Evolutionary conservation across 2,329 filamentous ascomycete genomes (phyloP).

Genomic region (Amylocarpus encephaloides): DNA sequence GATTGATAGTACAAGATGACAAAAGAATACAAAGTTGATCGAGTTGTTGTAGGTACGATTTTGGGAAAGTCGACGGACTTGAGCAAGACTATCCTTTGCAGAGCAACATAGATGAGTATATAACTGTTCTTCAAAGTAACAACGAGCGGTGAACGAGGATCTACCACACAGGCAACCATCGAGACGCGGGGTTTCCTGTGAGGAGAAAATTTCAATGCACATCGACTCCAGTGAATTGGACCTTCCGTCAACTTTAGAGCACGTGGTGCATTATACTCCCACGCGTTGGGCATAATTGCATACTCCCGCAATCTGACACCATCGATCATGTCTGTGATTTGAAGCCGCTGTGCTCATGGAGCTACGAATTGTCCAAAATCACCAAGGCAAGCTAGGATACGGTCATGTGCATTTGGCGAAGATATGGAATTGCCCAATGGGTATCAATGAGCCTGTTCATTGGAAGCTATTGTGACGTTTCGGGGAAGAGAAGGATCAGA

Average conservation of each 20-base stretch:
- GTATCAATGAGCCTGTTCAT: not conserved
- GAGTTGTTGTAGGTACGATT: not conserved
- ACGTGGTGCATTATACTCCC: constrained; percentile 1
- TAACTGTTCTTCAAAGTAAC: not conserved
- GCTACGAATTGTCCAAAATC: not conserved
- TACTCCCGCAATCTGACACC: not conserved
- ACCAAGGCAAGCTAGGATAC: not conserved
- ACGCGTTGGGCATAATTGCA: constrained; percentile 9
- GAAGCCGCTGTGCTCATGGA: not conserved
- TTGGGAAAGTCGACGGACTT: not conserved
- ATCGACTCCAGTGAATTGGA: not conserved
- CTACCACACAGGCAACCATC: not conserved
- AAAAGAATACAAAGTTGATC: not conserved
- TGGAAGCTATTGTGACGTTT: not conserved
- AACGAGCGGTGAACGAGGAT: not conserved
- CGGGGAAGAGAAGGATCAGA: not conserved
- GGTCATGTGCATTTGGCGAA: constrained; percentile 1
- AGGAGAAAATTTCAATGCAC: not conserved
- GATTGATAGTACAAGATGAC: not conserved
- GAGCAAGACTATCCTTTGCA: not conserved
- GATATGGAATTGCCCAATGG: not conserved
- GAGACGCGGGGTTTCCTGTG: not conserved
- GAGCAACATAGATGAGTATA: not conserved
- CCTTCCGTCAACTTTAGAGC: not conserved
- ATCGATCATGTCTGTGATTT: not conserved